Conservation (phyloP, 2,329 filamentous ascomycete genomes). For the Sordariomycetes sp. region DNA sequence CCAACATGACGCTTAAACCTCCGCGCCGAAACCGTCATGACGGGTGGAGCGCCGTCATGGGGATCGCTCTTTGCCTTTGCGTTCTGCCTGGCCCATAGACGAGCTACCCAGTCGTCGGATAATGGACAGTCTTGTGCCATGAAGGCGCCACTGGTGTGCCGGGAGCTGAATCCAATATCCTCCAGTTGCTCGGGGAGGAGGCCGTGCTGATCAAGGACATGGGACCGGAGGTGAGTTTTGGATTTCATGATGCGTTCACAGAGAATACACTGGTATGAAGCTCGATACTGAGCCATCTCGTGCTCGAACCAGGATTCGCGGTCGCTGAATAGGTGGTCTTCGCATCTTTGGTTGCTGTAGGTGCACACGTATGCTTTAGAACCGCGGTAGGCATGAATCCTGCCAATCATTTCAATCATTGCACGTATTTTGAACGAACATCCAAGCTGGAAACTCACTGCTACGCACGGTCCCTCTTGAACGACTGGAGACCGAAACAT, state of each 20-base stretch:
- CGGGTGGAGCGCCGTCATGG: not conserved
- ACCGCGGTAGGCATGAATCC: not conserved
- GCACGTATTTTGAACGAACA: not conserved
- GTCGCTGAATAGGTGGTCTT: not conserved
- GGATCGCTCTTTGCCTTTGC: not conserved
- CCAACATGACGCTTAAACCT: constrained; percentile 2
- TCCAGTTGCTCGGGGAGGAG: not conserved
- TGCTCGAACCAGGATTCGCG: constrained; percentile 3
- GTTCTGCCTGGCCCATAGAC: not conserved
- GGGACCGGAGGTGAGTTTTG: not conserved
- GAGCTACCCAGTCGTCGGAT: constrained; percentile 2
- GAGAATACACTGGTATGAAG: not conserved
- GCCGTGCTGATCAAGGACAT: not conserved
- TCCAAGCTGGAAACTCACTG: constrained; percentile 1
- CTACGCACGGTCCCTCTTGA: constrained; percentile 6
- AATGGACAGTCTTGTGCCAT: constrained; percentile 3
- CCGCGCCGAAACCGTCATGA: not conserved
- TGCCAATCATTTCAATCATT: not conserved
- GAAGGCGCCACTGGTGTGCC: not conserved
- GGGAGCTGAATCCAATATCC: not conserved
- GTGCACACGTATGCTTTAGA: not conserved
- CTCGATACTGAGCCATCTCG: not conserved
- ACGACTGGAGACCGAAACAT: constrained; percentile 8
- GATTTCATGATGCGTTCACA: not conserved
- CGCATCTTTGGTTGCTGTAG: not conserved